These are phyloP conservation scores for Limonium bicolor DNA, from an alignment of 148 eudicot genomes.

Conservation along the genomic window DNA sequence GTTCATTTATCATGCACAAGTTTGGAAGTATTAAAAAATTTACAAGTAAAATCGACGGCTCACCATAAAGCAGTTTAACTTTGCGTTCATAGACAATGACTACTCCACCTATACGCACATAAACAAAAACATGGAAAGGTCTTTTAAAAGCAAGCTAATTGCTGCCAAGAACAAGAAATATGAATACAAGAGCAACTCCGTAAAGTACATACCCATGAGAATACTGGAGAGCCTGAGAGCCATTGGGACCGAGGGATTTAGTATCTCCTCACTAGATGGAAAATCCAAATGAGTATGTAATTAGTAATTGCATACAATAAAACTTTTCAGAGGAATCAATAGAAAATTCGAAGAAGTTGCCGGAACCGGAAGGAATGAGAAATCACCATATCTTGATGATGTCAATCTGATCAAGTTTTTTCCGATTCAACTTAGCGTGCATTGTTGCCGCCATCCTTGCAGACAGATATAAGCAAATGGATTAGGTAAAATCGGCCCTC, in stretches of 20 bases:
- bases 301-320: no score
- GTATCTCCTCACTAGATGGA: constrained; percentile 60
- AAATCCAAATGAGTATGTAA: background rate
- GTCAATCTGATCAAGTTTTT: constrained; percentile 65
- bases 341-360: background rate
- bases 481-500: no score
- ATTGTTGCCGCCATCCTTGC: constrained; percentile 94
- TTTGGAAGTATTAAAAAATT: no score
- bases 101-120: constrained; percentile 59
- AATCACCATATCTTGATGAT: constrained; percentile 70
- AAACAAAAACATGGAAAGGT: constrained; percentile 1
- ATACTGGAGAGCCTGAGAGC: constrained; percentile 89
- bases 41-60: no score
- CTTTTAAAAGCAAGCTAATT: no score
- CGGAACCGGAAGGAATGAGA: constrained; percentile 1
- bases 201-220: constrained; percentile 58
- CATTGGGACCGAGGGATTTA: constrained; percentile 91
- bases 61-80: constrained; percentile 76
- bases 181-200: background rate
- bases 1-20: no score
- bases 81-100: constrained; percentile 88
- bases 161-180: no score
- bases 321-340: no score
- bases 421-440: constrained; percentile 66
- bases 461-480: no score